phyloP scores from a whole-genome alignment of 768 basidiomycete genomes.

The Amanita muscaria region DNA sequence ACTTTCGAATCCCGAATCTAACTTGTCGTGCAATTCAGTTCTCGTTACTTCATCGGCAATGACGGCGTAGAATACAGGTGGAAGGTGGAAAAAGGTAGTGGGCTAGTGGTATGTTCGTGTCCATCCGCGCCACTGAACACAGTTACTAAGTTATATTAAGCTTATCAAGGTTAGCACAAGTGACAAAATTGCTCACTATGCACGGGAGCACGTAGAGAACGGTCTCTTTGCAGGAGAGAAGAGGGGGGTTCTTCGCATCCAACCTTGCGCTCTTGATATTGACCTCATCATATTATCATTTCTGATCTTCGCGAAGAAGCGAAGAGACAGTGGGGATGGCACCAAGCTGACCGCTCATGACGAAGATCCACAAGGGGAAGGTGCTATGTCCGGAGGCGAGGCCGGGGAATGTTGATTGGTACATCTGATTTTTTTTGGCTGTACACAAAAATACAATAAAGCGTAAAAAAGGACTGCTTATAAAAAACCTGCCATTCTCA shows the following conservation, averaged over 20 bases:
- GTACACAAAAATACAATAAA: constrained; percentile 29
- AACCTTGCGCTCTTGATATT: constrained; percentile 40
- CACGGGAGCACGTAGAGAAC: constrained; percentile 24
- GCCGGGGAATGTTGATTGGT: constrained; percentile 6
- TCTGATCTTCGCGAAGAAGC: constrained; percentile 46
- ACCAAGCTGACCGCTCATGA: constrained; percentile 19
- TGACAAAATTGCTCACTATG: constrained; percentile 36
- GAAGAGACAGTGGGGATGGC: constrained; percentile 31
- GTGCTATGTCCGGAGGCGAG: constrained; percentile 23
- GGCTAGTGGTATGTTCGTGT: constrained; percentile 30
- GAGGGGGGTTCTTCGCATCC: constrained; percentile 36
- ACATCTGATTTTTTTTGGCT: neutral
- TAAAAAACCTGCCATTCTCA: constrained; percentile 20
- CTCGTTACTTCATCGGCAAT: constrained; percentile 41
- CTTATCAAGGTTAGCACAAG: constrained; percentile 29
- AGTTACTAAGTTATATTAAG: constrained; percentile 17
- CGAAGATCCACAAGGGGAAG: constrained; percentile 32
- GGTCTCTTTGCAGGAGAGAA: constrained; percentile 41
- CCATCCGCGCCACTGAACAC: neutral
- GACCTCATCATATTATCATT: constrained; percentile 48
- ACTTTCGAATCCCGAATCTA: neutral
- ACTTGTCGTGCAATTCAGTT: constrained; percentile 14
- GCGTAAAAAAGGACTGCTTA: constrained; percentile 14
- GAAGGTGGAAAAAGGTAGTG: constrained; percentile 32
- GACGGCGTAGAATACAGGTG: constrained; percentile 43